Evolutionary conservation across 768 basidiomycete genomes (phyloP).

Genomic region (Trametes maxima): DNA sequence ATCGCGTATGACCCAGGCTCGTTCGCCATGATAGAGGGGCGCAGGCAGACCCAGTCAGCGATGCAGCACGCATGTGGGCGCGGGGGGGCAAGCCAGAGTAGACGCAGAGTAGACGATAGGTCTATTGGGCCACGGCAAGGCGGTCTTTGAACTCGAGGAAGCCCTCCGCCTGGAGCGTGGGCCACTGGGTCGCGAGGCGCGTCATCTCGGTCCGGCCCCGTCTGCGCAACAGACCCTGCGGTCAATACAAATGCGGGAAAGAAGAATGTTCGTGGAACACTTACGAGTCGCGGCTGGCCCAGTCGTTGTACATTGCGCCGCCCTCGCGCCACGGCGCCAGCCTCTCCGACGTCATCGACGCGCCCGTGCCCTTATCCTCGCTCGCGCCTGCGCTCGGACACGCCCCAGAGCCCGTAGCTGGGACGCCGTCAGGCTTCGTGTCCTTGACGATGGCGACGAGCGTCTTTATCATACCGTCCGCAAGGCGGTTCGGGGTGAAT

Average conservation of each 20-base stretch:
- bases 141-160: constrained; percentile 21
- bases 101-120: not conserved
- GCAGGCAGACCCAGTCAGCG: too few species aligned
- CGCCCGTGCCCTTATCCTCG: constrained; percentile 40
- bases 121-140: not conserved
- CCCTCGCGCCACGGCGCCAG: constrained; percentile 50
- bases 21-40: too few species aligned
- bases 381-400: constrained; percentile 9
- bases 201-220: constrained; percentile 60
- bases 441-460: constrained; percentile 48
- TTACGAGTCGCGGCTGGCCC: constrained; percentile 60
- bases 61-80: not conserved
- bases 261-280: constrained; percentile 23
- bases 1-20: too few species aligned
- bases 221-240: constrained; percentile 41
- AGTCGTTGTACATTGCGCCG: constrained; percentile 54
- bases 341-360: constrained; percentile 21
- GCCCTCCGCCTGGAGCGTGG: constrained; percentile 38
- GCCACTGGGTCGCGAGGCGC: constrained; percentile 51
- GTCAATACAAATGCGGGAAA: not conserved
- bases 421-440: not conserved
- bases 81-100: not conserved
- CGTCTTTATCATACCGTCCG: constrained; percentile 53
- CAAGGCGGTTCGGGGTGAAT: constrained; percentile 63
- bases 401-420: not conserved